A percentile compares a stretch with the other conserved stretches of the same genome.
These are phyloP conservation scores for Gliomastix tumulicola DNA, from an alignment of 2,329 filamentous ascomycete genomes.

Conservation along the genomic window DNA sequence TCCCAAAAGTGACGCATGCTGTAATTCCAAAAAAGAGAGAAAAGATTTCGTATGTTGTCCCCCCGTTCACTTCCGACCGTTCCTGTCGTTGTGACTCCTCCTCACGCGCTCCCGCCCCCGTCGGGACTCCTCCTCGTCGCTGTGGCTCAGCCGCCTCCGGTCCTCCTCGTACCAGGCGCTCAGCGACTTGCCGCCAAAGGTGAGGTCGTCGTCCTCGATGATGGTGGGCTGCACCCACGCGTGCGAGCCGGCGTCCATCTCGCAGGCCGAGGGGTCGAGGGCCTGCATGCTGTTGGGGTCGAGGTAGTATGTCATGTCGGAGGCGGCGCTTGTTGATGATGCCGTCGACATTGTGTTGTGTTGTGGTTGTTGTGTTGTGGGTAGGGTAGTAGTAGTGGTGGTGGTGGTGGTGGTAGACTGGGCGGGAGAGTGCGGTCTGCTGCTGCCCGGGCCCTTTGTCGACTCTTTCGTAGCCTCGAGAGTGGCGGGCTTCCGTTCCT, in stretches of 20 bases:
- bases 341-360: too few relatives aligned
- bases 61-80: constrained; percentile 20
- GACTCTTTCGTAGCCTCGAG: too few relatives aligned
- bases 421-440: too few relatives aligned
- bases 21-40: too few relatives aligned
- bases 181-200: constrained; percentile 52
- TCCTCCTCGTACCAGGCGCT: constrained; percentile 57
- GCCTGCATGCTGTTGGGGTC: constrained; percentile 23
- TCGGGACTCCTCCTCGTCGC: constrained; percentile 26
- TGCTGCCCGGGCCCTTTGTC: too few relatives aligned
- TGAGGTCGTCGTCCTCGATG: constrained; percentile 55
- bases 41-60: constrained; percentile 3
- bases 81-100: constrained; percentile 16
- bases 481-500: too few relatives aligned
- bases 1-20: too few relatives aligned
- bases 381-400: too few relatives aligned
- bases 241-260: constrained; percentile 24
- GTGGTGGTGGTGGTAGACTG: too few relatives aligned
- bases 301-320: constrained; percentile 17
- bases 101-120: constrained; percentile 30
- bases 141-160: constrained; percentile 32
- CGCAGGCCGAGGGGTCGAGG: constrained; percentile 21
- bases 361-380: too few relatives aligned
- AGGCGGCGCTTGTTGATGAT: too few relatives aligned
- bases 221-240: constrained; percentile 47